Evolutionary conservation across 768 basidiomycete genomes (phyloP).

Genomic region (Collybiopsis luxurians): DNA sequence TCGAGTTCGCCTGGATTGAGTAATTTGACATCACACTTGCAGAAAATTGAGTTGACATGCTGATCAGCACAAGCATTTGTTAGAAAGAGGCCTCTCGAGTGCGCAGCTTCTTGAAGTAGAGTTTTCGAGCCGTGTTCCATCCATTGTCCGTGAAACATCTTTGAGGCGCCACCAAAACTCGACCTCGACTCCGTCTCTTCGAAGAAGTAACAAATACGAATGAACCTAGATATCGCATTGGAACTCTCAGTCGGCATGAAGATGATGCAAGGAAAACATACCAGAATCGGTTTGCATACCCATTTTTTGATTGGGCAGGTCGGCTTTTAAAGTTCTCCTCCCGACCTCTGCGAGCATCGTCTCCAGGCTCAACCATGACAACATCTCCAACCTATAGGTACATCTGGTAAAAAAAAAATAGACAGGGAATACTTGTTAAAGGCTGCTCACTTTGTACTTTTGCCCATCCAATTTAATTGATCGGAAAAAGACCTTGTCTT

Average conservation of each 20-base stretch:
- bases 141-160: conserved; percentile 71
- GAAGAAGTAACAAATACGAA: conserved; percentile 61
- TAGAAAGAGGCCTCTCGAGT: conserved; percentile 57
- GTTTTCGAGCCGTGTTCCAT: conserved; percentile 65
- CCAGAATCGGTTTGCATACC: conserved; percentile 60
- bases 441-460: too few species aligned
- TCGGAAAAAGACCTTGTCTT: too few species aligned
- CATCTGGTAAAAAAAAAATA: too few species aligned
- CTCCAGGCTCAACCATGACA: conserved; percentile 60
- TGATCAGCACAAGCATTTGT: conserved; percentile 55
- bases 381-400: conserved; percentile 52
- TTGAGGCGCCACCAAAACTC: too few species aligned
- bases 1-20: conserved; percentile 44
- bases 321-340: conserved; percentile 36
- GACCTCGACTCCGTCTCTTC: conserved; percentile 26
- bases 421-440: too few species aligned
- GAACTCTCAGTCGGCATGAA: not conserved
- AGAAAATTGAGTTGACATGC: conserved; percentile 51
- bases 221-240: too few species aligned
- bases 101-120: conserved; percentile 61
- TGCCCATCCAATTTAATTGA: too few species aligned
- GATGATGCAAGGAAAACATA: conserved; percentile 23
- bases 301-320: conserved; percentile 49
- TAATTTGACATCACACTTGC: conserved; percentile 50
- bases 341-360: conserved; percentile 39